Percentiles rank a stretch among this genome's conserved stretches.
Evolutionary conservation across 2,329 filamentous ascomycete genomes (phyloP).

Genomic region (Colletotrichum chrysophilum): DNA sequence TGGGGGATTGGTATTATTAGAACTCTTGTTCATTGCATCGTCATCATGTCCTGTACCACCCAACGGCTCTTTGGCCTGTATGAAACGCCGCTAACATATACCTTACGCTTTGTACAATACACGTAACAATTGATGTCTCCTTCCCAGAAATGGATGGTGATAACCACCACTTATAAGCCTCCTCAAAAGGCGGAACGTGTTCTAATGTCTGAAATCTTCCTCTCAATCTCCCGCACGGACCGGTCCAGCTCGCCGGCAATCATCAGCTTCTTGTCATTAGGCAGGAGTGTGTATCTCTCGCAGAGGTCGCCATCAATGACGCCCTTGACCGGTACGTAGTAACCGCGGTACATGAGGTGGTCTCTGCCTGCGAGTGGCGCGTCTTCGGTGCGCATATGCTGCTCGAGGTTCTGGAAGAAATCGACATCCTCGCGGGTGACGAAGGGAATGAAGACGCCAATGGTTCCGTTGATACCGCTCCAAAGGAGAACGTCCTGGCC

Average conservation of each 20-base stretch:
- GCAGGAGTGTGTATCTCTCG: slow-evolving; percentile 84
- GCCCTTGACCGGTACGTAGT: slow-evolving; percentile 96
- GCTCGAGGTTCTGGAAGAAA: slow-evolving; percentile 95
- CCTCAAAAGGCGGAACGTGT: slow-evolving; percentile 63
- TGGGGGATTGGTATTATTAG: slow-evolving; percentile 7
- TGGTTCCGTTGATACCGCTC: slow-evolving; percentile 92
- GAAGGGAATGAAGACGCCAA: slow-evolving; percentile 93
- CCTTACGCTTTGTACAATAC: slow-evolving; percentile 15
- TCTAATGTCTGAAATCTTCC: slow-evolving; percentile 81
- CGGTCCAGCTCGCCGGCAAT: slow-evolving; percentile 93
- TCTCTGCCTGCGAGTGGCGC: slow-evolving; percentile 89
- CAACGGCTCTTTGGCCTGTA: slow-evolving; percentile 14
- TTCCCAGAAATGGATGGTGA: not conserved
- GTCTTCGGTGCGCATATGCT: slow-evolving; percentile 85
- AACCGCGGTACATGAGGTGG: slow-evolving; percentile 93
- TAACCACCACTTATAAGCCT: not conserved
- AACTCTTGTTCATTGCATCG: slow-evolving; percentile 21
- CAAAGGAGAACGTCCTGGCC: slow-evolving; percentile 91
- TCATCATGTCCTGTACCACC: slow-evolving; percentile 21
- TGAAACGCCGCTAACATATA: slow-evolving; percentile 18
- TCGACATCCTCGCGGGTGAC: slow-evolving; percentile 91
- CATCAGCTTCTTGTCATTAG: slow-evolving; percentile 90
- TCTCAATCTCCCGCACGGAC: slow-evolving; percentile 90
- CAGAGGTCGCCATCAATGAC: slow-evolving; percentile 97
- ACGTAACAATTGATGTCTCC: not conserved